Evolutionary conservation across 2,329 filamentous ascomycete genomes (phyloP).

Genomic region (Didymella glomerata): DNA sequence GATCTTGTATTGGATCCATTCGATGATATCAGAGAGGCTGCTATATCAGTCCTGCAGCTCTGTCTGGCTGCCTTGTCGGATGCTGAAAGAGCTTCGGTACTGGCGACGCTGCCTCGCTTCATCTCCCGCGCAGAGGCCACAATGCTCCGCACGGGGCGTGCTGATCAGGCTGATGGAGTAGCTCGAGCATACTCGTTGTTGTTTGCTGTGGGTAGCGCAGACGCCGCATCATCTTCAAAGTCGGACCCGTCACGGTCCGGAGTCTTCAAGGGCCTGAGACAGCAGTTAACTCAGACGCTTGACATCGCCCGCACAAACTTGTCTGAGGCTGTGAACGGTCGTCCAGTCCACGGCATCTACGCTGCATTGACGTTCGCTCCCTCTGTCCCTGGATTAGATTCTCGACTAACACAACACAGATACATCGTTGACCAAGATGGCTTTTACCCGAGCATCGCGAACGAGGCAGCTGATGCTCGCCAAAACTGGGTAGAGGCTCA

Average conservation of each 20-base stretch:
- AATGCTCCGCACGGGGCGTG: slow-evolving; percentile 77
- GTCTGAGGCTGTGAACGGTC: slow-evolving; percentile 63
- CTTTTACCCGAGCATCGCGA: slow-evolving; percentile 39
- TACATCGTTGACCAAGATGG: slow-evolving; percentile 59
- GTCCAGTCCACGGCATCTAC: slow-evolving; percentile 58
- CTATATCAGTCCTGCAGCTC: slow-evolving; percentile 57
- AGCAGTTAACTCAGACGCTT: slow-evolving; percentile 71
- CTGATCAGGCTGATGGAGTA: slow-evolving; percentile 91
- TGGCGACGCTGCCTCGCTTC: slow-evolving; percentile 36
- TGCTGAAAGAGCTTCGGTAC: slow-evolving; percentile 18
- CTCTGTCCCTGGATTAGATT: neutral
- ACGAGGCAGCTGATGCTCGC: slow-evolving; percentile 19
- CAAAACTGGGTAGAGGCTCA: slow-evolving; percentile 57
- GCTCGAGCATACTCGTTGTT: slow-evolving; percentile 78
- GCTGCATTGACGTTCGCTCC: slow-evolving; percentile 46
- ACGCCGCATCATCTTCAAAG: slow-evolving; percentile 23
- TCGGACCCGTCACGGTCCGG: slow-evolving; percentile 45
- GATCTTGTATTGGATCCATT: slow-evolving; percentile 90
- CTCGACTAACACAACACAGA: slow-evolving; percentile 35
- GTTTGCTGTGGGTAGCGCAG: slow-evolving; percentile 62
- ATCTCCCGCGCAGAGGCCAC: slow-evolving; percentile 58
- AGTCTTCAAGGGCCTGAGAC: slow-evolving; percentile 67
- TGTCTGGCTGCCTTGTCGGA: slow-evolving; percentile 36
- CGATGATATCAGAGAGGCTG: slow-evolving; percentile 79
- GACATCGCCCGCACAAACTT: slow-evolving; percentile 70